Conservation (phyloP, 163 green algal species). For the Chlorella variabilis region DNA sequence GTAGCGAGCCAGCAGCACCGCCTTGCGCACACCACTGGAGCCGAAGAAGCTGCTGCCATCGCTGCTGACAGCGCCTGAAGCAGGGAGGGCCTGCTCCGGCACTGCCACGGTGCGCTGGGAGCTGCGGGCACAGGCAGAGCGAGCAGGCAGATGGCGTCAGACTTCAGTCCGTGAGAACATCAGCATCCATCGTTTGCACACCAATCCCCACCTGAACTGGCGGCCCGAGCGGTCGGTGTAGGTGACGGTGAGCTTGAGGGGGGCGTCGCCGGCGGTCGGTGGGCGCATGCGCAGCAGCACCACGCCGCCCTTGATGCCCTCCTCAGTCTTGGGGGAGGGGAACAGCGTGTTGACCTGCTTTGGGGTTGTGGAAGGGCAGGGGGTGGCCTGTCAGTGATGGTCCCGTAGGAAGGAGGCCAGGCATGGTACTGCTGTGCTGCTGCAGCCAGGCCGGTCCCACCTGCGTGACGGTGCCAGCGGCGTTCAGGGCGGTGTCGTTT, state of each 20-base stretch:
- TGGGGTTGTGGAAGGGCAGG: background rate
- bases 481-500: conserved; percentile 36
- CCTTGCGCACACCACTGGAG: conserved; percentile 44
- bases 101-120: conserved; percentile 17
- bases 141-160: background rate
- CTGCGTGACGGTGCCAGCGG: conserved; percentile 26
- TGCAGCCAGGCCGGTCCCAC: no score
- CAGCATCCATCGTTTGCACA: background rate
- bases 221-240: conserved; percentile 38
- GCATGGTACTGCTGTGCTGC: no score
- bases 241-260: conserved; percentile 28
- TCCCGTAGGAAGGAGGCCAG: background rate
- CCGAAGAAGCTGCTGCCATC: conserved; percentile 14
- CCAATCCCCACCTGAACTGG: background rate
- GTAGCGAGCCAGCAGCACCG: conserved; percentile 51
- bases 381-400: no score
- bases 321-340: conserved; percentile 46
- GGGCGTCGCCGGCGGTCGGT: background rate
- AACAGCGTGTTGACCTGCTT: conserved; percentile 48
- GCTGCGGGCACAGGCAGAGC: background rate
- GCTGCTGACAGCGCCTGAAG: background rate
- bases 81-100: background rate
- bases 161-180: background rate
- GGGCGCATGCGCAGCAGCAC: conserved; percentile 42
- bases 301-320: conserved; percentile 52